Base-by-base conservation (phyloP, 352 stramenopile genomes). In the Pythium rishiriense region DNA sequence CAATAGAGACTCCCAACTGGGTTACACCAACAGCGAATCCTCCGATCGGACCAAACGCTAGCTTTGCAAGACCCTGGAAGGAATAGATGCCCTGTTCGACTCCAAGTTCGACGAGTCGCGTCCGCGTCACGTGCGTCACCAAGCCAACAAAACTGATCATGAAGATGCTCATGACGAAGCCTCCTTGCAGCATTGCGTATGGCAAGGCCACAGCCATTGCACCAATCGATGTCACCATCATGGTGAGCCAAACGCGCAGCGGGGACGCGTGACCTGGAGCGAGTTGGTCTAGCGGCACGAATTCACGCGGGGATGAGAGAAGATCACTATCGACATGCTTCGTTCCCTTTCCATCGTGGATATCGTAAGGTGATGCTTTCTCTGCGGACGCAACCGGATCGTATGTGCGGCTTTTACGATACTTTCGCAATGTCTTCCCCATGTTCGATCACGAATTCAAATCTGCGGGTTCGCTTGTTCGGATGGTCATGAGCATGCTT, bases 21-120 rank as follows among this genome's bases (percentile, higher is more conserved):
- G 75, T 67, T 6, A 69, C 17, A 12, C 45, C 66, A 19, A 79
- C 74, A 6, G 58, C 37, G 41, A 75, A 67, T 24, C 66, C 69
- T 19, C 74, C 75, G 35, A 67, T 43, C 1, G 21, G 29, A 1
- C 75, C 78, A 43, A 85, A 83, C 26, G 75, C 75, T 48, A 83
- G 64, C 39, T 73, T 73, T 1, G 69, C 78, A 26, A 87, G 60
- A 35, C 78, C 75, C 45, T 83, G 78, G 15, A 87, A 57, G 25
- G 78, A 87, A 65, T 87, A 87, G 39, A 82, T 71, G 19, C 78
- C 78, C 25, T 85, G 66, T 3, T 70, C 69, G 8, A 85, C 75
- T 1, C 78, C 72, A 24, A 87, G 43, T 33, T 83, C 71, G 12
- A 87, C 64, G 26, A 87, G 69, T 24, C 72, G 59, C 14, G 78